Conservation (phyloP, 495 filamentous ascomycete species). For the Saxophila tyrrhenica region DNA sequence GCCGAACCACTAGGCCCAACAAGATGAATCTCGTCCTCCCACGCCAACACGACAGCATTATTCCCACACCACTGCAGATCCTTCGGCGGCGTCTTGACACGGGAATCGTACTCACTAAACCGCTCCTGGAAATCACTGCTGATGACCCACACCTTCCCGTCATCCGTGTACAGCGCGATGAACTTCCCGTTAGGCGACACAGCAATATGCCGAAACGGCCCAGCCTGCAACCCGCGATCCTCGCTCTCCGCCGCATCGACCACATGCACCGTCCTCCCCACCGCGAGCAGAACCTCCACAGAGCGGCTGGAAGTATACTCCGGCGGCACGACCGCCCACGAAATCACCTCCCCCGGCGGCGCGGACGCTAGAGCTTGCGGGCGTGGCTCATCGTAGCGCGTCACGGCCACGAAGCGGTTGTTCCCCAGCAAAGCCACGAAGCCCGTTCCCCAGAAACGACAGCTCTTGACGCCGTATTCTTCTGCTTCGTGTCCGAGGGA, state of each 20-base stretch:
- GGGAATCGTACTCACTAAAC: conserved; percentile 82
- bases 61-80: conserved; percentile 94
- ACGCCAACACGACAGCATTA: conserved; percentile 84
- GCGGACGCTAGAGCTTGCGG: conserved; percentile 70
- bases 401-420: conserved; percentile 76
- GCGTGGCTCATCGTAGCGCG: conserved; percentile 80
- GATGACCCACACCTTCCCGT: conserved; percentile 85
- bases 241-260: conserved; percentile 82
- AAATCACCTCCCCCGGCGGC: conserved; percentile 67
- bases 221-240: conserved; percentile 78
- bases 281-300: conserved; percentile 84
- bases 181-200: conserved; percentile 86
- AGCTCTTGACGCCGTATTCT: conserved; percentile 72
- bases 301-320: conserved; percentile 85
- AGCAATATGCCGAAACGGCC: conserved; percentile 80
- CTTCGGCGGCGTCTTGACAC: conserved; percentile 71
- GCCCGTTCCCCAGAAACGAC: conserved; percentile 81
- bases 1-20: conserved; percentile 73
- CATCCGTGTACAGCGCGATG: conserved; percentile 71
- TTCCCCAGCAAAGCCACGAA: conserved; percentile 89
- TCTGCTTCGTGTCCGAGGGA: conserved; percentile 82
- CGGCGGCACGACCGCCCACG: conserved; percentile 84
- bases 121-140: conserved; percentile 88
- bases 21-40: conserved; percentile 97
- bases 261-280: conserved; percentile 72